Percentiles rank a stretch among this genome's conserved stretches.
These are phyloP conservation scores for Aquilaria yunnanensis DNA, from an alignment of 345 rosid species.

Conservation along the genomic window DNA sequence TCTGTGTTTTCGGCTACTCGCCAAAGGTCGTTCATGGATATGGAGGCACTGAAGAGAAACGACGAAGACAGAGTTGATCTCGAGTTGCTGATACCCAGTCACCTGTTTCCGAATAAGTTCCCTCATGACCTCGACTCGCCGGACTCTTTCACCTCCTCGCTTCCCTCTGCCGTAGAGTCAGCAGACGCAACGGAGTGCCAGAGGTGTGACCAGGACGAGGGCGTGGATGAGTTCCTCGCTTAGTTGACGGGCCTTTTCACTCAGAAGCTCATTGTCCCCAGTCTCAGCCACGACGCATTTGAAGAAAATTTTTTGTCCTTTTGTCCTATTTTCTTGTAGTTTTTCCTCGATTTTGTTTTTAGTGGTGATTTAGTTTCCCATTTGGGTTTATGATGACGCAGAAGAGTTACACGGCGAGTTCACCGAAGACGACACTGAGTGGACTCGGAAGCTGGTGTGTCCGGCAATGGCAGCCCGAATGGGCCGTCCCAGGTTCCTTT, in stretches of 20 bases:
- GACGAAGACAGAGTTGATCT: neutral
- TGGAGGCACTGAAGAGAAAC: neutral
- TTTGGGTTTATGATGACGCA: neutral
- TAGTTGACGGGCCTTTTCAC: constrained; percentile 53
- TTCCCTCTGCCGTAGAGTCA: constrained; percentile 46
- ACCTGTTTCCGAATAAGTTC: constrained; percentile 45
- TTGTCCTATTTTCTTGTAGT: neutral
- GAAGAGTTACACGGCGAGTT: constrained; percentile 35
- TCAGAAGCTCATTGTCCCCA: constrained; percentile 33
- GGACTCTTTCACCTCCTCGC: constrained; percentile 22
- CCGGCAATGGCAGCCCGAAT: constrained; percentile 37
- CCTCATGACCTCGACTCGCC: constrained; percentile 57
- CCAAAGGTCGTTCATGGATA: constrained; percentile 14
- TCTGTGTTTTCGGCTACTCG: too few species aligned
- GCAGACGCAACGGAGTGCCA: constrained; percentile 51
- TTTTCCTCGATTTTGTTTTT: too few species aligned
- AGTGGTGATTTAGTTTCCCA: neutral
- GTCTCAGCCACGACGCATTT: constrained; percentile 12
- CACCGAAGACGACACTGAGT: constrained; percentile 70
- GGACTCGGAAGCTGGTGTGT: constrained; percentile 38
- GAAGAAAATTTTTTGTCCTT: constrained; percentile 20
- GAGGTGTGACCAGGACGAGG: constrained; percentile 28
- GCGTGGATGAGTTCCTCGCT: constrained; percentile 60
- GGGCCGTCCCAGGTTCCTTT: constrained; percentile 43
- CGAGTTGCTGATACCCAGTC: constrained; percentile 14